Evolutionary conservation across 805 yeast species (phyloP).

Genomic region (Saccharomycopsis guyanensis): DNA sequence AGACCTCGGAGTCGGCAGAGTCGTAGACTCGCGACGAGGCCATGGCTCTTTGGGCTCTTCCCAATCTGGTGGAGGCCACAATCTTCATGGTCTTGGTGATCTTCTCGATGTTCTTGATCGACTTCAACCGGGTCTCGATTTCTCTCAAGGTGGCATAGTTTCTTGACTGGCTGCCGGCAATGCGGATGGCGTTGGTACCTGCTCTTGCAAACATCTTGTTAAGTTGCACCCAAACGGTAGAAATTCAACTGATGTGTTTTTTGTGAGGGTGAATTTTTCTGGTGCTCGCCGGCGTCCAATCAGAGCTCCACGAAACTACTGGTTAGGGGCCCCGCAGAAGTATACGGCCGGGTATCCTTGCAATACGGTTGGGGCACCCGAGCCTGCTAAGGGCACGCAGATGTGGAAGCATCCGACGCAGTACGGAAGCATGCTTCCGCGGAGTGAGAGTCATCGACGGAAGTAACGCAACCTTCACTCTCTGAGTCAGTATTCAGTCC

Average conservation of each 20-base stretch:
- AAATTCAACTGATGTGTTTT: too few species aligned
- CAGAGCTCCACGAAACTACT: not conserved
- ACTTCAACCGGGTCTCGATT: constrained; percentile 95
- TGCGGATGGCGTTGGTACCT: constrained; percentile 12
- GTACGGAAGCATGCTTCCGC: too few species aligned
- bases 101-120: constrained; percentile 95
- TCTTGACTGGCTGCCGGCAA: constrained; percentile 30
- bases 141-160: constrained; percentile 98
- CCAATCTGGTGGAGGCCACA: constrained; percentile 95
- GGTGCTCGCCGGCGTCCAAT: not conserved
- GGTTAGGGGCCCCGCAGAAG: too few species aligned
- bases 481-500: too few species aligned
- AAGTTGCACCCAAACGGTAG: too few species aligned
- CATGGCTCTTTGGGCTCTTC: constrained; percentile 95
- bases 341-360: too few species aligned
- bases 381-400: too few species aligned
- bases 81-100: constrained; percentile 99
- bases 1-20: constrained; percentile 72
- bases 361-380: too few species aligned
- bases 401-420: too few species aligned
- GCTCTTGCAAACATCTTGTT: constrained; percentile 13
- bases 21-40: constrained; percentile 77
- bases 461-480: too few species aligned
- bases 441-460: too few species aligned
- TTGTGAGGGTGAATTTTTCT: too few species aligned